A percentile compares a stretch with the other conserved stretches of the same genome.
These are phyloP conservation scores for Cytospora mali DNA, from an alignment of 2,329 filamentous ascomycete genomes.

Conservation along the genomic window DNA sequence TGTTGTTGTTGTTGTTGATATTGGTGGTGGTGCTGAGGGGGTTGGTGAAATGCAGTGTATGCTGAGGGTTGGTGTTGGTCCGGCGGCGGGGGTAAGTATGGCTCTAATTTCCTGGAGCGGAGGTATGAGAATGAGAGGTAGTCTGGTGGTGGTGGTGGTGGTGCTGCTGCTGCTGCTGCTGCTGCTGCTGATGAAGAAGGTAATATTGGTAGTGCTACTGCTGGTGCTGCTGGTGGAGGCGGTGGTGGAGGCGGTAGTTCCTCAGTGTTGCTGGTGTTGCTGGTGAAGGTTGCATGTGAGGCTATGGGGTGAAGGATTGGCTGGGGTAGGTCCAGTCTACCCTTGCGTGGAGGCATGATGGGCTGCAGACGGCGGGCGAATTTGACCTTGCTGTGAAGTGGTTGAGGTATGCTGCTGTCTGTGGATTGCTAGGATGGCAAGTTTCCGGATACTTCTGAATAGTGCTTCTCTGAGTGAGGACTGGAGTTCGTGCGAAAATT, in stretches of 20 bases:
- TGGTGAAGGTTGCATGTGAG: constrained; percentile 11
- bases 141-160: constrained; percentile 9
- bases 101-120: constrained; percentile 18
- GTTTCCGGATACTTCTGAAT: not conserved
- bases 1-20: constrained; percentile 7
- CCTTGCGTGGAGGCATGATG: constrained; percentile 14
- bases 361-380: not conserved
- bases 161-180: not conserved
- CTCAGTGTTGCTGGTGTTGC: not conserved
- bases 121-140: constrained; percentile 22
- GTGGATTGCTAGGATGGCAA: not conserved
- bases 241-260: not conserved
- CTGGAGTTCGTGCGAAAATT: not conserved
- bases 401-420: not conserved
- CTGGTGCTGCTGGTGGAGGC: not conserved
- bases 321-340: constrained; percentile 6
- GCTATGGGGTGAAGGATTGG: constrained; percentile 12
- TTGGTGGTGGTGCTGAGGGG: constrained; percentile 8
- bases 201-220: not conserved
- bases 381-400: not conserved
- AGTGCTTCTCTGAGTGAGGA: not conserved
- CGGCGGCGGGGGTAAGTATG: constrained; percentile 20
- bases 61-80: constrained; percentile 8
- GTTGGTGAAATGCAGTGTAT: not conserved
- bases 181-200: not conserved